Conservation (phyloP, 2,329 filamentous ascomycete genomes). For the Aspergillus latus region DNA sequence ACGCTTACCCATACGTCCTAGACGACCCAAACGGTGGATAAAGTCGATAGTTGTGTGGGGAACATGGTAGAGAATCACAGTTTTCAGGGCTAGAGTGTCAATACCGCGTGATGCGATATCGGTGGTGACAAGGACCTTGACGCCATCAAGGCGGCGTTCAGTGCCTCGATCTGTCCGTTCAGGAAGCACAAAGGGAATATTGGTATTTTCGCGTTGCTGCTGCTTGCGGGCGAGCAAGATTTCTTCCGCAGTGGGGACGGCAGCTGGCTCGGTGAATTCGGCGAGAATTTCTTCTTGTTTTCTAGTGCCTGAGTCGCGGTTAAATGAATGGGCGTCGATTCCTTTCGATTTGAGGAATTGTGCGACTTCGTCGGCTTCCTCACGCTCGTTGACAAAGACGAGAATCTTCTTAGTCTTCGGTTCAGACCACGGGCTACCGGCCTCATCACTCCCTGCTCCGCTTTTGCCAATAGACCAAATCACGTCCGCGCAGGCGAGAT, state of each 20-base stretch:
- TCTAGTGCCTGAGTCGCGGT: constrained; percentile 76
- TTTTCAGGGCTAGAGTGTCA: constrained; percentile 85
- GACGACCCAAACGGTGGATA: constrained; percentile 89
- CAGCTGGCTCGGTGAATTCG: constrained; percentile 61
- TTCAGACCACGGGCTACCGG: constrained; percentile 26
- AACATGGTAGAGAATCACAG: constrained; percentile 95
- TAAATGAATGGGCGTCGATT: constrained; percentile 81
- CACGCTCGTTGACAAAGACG: constrained; percentile 95
- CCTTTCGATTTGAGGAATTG: constrained; percentile 78
- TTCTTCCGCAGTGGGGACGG: constrained; percentile 38
- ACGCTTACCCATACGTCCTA: constrained; percentile 87
- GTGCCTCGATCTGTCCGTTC: constrained; percentile 32
- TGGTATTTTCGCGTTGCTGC: constrained; percentile 33
- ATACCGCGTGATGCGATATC: constrained; percentile 91
- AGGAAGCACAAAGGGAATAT: constrained; percentile 43
- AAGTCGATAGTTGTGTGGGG: constrained; percentile 97
- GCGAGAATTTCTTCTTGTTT: constrained; percentile 75
- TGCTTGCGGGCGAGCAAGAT: constrained; percentile 32
- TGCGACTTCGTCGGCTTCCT: constrained; percentile 78
- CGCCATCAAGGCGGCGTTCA: constrained; percentile 64
- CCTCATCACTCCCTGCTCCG: constrained; percentile 55
- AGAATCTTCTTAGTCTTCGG: constrained; percentile 76
- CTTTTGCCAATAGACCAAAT: constrained; percentile 86
- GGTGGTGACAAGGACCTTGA: constrained; percentile 90
- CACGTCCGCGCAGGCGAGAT: constrained; percentile 88